These are phyloP conservation scores for Neospora caninum DNA, from an alignment of 169 alveolate genomes.

Conservation along the genomic window DNA sequence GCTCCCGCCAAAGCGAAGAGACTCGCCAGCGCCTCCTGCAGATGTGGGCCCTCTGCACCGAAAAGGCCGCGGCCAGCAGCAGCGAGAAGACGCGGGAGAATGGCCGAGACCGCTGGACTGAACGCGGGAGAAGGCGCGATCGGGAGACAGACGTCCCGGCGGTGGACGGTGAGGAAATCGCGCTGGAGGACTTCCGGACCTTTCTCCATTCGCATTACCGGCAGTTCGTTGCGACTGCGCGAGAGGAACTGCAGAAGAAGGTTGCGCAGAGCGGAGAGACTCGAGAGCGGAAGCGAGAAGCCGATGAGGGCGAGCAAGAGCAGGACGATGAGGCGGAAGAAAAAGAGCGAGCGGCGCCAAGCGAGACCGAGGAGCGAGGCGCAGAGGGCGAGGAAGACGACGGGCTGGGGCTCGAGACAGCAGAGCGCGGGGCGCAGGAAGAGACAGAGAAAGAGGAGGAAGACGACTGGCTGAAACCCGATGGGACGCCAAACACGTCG, in stretches of 20 bases:
- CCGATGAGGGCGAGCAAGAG: neutral
- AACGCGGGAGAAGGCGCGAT: neutral
- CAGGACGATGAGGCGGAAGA: conserved; percentile 19
- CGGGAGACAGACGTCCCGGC: neutral
- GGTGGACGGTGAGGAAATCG: conserved; percentile 9
- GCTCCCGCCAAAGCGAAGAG: conserved; percentile 7
- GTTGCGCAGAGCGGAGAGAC: neutral
- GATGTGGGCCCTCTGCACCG: neutral
- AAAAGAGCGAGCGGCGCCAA: neutral
- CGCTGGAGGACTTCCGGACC: conserved; percentile 1
- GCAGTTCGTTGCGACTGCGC: neutral
- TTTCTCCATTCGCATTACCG: neutral
- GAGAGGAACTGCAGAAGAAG: neutral
- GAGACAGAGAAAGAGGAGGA: conserved; percentile 18
- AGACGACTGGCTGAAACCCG: neutral
- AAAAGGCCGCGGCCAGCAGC: neutral
- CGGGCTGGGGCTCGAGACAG: conserved; percentile 4
- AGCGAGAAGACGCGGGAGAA: conserved; percentile 26
- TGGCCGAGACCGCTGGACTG: neutral
- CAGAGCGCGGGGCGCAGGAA: neutral
- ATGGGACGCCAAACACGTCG: neutral
- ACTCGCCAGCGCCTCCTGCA: neutral
- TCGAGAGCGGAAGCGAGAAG: neutral
- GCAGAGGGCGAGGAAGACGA: neutral
- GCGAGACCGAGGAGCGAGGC: neutral